Base-by-base conservation (phyloP, 495 filamentous ascomycete species). In the Lasiosphaeris hirsuta region DNA sequence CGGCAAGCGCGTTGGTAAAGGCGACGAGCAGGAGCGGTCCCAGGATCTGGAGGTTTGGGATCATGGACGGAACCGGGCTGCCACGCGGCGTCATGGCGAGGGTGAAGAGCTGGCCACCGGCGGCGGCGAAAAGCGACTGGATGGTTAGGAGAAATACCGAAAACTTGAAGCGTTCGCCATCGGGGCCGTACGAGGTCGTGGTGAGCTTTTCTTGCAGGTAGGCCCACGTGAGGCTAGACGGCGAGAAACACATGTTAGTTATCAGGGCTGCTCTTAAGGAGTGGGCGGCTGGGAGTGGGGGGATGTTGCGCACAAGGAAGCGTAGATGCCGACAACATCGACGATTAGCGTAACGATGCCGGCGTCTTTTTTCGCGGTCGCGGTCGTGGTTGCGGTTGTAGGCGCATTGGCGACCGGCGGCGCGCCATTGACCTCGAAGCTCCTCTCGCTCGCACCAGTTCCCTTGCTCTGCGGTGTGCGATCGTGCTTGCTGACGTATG, bases 161-260 rank as follows among this genome's bases (percentile, higher is more conserved):
- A 74, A 90, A 96, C 51, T 87, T 90, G 81, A 96, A 98, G 58
- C 88, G 82, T 61, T 90, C 84, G 37, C 69, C 67, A 10, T 73
- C 65, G 9, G 79, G 70, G 65, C 87, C 88, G 73, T 97, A 96
- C 30, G 83, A 78, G n/a, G 91, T 96, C 3, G 95, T 97, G 8
- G 93, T 97, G 65, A 98, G 93, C 54, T 93, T 90, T 71, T 98
- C 94, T 81, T 98, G 94, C 52, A 98, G 86, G 62, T 96, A 83
- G 42, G 89, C 94, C 94, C 94, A 98, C 45, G 91, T 89, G 2
- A 98, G 79, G 72, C 94, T 97, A 54, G n/a, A 10, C 3, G 5
- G 19, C 0, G 53, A 38, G 14, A 30, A 7, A 19, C 10, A 9
- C 10, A 23, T 18, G 56, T 57, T 51, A 54, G 61, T 14, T 14